Evolutionary conservation across 2,329 filamentous ascomycete species (phyloP), one percentile per base, ranked within the genome.

Genomic region (Passalora sequoiae): DNA sequence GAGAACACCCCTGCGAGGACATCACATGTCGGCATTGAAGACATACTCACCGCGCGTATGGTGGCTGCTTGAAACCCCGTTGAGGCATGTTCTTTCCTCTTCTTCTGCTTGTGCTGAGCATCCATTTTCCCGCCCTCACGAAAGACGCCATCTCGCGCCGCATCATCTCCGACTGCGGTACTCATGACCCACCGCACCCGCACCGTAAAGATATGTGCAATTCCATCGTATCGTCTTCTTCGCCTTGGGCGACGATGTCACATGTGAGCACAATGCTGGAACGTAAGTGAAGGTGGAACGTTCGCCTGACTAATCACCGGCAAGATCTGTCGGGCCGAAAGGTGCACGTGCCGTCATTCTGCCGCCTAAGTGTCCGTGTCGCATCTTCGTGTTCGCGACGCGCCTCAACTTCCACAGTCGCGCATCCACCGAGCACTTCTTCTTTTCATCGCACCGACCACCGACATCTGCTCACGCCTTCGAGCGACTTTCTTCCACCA

Each of bases 41-140:
- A n/a, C n/a, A n/a, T n/a, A n/a, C n/a, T n/a, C n/a, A n/a, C n/a
- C 20, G 89, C 89, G 35, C 89, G 84, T 51, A 89, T 85, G 29
- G 86, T 80, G 16, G 89, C 89, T 4, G 89, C 89, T 16, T 86
- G 89, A n/a, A 86, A 85, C 36, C 86, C 89, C 12, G 79, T 82
- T 9, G 76, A 74, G 10, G 79, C 76, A 72, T 78, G 76, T 45
- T 71, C 76, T 51, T 77, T 75, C 47, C 71, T 71, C 43, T 74
- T 73, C 40, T 62, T 63, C 37, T 48, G 49, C 40, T 46, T 46
- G 5, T 36, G 33, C 29, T 42, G 31, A 16, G 40, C 35, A 20
- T 42, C 24, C 15, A 42, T 17, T 6, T 25, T 9, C 13, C 46
- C 41, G 25, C 42, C 46, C 31, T 43, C 36, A 25, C 49, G 51